Conservation (phyloP, 2,329 filamentous ascomycete species). For the Apiospora kogelbergensis region DNA sequence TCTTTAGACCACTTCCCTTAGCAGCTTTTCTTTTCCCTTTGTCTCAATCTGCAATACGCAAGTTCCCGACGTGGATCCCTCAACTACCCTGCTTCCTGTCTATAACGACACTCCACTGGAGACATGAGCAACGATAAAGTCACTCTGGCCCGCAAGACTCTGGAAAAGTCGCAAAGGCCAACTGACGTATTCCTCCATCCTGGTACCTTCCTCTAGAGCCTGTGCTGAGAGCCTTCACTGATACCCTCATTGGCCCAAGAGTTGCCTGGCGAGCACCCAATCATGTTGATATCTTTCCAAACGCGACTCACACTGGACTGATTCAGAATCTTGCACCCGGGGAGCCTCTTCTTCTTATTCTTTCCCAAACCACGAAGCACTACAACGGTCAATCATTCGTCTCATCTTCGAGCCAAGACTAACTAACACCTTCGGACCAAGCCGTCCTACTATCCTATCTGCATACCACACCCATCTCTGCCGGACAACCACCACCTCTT, state of each 20-base stretch:
- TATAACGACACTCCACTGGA: constrained; percentile 34
- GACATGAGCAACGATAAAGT: constrained; percentile 40
- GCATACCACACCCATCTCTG: constrained; percentile 12
- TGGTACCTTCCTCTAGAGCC: constrained; percentile 26
- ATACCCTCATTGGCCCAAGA: constrained; percentile 42
- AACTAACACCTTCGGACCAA: neutral
- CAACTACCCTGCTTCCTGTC: constrained; percentile 28
- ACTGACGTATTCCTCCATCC: constrained; percentile 38
- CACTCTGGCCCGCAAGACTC: constrained; percentile 33
- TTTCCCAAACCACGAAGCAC: constrained; percentile 22
- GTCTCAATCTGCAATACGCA: constrained; percentile 27
- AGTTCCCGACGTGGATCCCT: constrained; percentile 37
- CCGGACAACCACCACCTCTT: neutral
- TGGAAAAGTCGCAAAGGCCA: constrained; percentile 36
- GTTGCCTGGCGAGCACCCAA: constrained; percentile 37
- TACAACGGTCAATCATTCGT: constrained; percentile 20
- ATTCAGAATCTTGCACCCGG: constrained; percentile 32
- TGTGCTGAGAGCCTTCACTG: constrained; percentile 20
- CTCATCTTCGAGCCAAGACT: constrained; percentile 6
- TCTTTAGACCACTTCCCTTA: constrained; percentile 27
- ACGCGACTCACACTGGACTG: constrained; percentile 42
- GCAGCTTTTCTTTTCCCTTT: constrained; percentile 27
- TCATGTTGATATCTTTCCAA: constrained; percentile 43
- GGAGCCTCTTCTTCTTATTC: constrained; percentile 31
- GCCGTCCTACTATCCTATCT: constrained; percentile 14